Evolutionary conservation across 768 basidiomycete genomes (phyloP).

Genomic region (Phanerochaete carnosa): DNA sequence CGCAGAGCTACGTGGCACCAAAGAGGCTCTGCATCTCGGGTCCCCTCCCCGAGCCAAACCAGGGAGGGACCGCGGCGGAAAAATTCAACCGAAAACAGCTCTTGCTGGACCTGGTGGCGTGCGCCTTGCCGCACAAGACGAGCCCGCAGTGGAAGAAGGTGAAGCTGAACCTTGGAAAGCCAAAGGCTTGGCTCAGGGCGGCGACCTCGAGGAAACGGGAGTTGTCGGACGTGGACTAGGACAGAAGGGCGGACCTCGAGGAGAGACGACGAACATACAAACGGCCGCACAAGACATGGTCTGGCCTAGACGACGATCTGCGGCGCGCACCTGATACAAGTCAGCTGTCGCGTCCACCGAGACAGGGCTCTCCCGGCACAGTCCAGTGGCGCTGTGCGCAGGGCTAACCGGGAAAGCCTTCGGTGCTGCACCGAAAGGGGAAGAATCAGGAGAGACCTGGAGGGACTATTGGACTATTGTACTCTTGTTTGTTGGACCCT

Average conservation of each 20-base stretch:
- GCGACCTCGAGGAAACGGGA: neutral
- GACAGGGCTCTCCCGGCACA: too few relatives aligned
- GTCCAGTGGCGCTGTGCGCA: too few relatives aligned
- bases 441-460: too few relatives aligned
- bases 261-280: neutral
- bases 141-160: neutral
- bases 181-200: neutral
- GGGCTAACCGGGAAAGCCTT: too few relatives aligned
- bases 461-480: too few relatives aligned
- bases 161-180: neutral
- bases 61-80: neutral
- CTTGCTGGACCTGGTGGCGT: neutral
- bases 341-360: too few relatives aligned
- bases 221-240: neutral
- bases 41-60: neutral
- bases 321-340: neutral
- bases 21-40: neutral
- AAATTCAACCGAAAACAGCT: neutral
- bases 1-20: neutral
- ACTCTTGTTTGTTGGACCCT: too few relatives aligned
- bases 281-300: neutral
- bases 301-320: neutral
- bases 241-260: neutral
- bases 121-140: neutral
- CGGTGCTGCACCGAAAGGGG: too few relatives aligned